These are phyloP conservation scores for Micractinium conductrix DNA, from an alignment of 139 green algal species.

Conservation along the genomic window DNA sequence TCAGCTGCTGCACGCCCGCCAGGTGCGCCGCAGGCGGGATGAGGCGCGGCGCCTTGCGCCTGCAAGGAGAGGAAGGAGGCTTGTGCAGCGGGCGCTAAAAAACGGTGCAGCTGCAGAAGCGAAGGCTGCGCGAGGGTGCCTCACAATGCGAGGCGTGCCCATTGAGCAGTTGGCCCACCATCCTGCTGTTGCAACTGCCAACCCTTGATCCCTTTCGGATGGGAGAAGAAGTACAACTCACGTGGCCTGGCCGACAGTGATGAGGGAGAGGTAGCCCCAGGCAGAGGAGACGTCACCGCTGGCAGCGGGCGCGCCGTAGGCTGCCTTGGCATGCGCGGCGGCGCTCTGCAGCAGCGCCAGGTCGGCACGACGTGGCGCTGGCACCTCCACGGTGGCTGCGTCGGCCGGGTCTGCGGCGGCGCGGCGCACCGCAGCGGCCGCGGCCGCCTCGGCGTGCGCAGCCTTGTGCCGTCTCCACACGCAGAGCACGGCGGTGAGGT, in stretches of 20 bases:
- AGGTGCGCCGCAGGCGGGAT: background rate
- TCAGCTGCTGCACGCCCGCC: conserved; percentile 1
- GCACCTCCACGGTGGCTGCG: background rate
- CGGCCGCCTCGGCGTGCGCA: conserved; percentile 8
- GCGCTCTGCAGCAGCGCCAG: conserved; percentile 7
- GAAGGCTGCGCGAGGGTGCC: too few species aligned
- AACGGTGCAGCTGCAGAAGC: too few species aligned
- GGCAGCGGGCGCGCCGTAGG: background rate
- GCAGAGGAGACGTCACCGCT: background rate
- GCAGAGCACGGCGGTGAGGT: background rate
- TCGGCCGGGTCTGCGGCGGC: conserved; percentile 9
- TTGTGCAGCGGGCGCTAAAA: too few species aligned
- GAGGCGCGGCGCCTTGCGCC: background rate
- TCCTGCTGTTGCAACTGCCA: too few species aligned
- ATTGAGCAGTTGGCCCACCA: too few species aligned
- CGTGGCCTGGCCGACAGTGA: conserved; percentile 16
- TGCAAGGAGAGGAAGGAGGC: background rate
- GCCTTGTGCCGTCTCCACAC: conserved; percentile 6
- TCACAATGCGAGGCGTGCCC: too few species aligned
- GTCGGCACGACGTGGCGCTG: background rate
- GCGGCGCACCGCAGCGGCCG: conserved; percentile 11
- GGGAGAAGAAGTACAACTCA: too few species aligned
- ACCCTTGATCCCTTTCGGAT: too few species aligned
- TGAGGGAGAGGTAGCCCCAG: background rate
- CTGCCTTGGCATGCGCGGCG: conserved; percentile 16